A percentile compares a stretch with the other conserved stretches of the same genome.
Evolutionary conservation across 345 rosid species (phyloP).

Genomic region (Linum usitatissimum): DNA sequence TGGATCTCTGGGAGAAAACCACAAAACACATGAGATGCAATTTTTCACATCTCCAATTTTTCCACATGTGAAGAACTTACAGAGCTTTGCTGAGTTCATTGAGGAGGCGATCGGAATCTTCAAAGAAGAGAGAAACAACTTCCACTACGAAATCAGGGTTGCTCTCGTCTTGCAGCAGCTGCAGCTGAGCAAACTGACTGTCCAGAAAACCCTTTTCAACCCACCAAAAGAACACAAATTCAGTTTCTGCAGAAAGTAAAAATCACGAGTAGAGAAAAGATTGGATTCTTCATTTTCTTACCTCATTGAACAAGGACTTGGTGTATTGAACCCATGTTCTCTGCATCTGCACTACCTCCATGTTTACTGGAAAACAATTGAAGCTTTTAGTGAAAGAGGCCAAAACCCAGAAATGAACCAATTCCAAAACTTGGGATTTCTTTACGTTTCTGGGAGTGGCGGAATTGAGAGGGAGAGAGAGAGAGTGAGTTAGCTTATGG

Average conservation of each 20-base stretch:
- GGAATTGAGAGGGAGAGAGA: neutral
- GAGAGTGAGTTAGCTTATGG: no score
- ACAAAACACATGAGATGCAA: neutral
- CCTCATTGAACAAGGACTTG: slow-evolving; percentile 72
- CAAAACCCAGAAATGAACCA: no score
- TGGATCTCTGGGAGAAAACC: slow-evolving; percentile 37
- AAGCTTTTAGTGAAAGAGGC: neutral
- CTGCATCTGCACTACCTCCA: slow-evolving; percentile 87
- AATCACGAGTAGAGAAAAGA: neutral
- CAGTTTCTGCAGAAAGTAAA: slow-evolving; percentile 4
- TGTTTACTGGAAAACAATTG: slow-evolving; percentile 5
- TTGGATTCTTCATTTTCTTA: slow-evolving; percentile 13
- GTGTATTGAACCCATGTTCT: slow-evolving; percentile 58
- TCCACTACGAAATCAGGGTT: slow-evolving; percentile 92
- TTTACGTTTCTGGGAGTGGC: neutral
- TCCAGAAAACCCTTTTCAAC: slow-evolving; percentile 70
- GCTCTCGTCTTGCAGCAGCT: slow-evolving; percentile 90
- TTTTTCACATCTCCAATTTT: neutral
- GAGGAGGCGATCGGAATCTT: slow-evolving; percentile 80
- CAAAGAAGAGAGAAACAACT: slow-evolving; percentile 87
- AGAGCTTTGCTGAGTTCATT: slow-evolving; percentile 64
- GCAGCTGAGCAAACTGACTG: slow-evolving; percentile 73
- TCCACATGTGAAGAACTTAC: slow-evolving; percentile 27
- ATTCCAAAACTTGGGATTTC: no score
- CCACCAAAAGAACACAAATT: neutral